Conservation (phyloP, 1,284 basidiomycete genomes). For the Xanthoconium separans region DNA sequence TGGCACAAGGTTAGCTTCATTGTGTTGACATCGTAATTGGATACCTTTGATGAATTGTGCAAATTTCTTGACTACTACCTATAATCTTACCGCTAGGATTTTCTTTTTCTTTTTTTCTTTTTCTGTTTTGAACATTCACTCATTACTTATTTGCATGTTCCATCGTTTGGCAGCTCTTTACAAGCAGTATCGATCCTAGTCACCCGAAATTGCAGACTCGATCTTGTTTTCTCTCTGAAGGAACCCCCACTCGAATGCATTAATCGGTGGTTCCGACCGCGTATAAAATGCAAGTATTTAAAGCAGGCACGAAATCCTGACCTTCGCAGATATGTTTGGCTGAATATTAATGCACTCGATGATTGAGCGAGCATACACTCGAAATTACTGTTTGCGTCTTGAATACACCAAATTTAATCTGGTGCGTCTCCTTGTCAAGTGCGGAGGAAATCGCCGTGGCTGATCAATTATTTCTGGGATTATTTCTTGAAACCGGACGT, state of each 20-base stretch:
- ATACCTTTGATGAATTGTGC: neutral
- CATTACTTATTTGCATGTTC: neutral
- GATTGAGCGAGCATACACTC: neutral
- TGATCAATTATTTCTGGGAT: neutral
- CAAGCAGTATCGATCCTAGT: neutral
- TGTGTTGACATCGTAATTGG: neutral
- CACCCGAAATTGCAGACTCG: neutral
- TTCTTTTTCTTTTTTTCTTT: neutral
- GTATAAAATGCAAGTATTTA: neutral
- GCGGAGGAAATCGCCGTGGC: neutral
- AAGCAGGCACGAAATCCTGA: neutral
- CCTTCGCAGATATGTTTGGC: neutral
- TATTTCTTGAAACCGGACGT: neutral
- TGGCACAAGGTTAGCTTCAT: neutral
- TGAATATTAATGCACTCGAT: neutral
- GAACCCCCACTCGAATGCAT: neutral
- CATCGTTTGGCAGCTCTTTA: neutral
- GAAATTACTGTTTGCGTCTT: neutral
- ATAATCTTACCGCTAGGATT: neutral
- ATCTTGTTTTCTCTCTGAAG: neutral
- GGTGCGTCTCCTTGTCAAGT: conserved; percentile 11
- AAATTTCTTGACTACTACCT: neutral
- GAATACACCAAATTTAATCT: neutral
- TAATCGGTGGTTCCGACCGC: conserved; percentile 12
- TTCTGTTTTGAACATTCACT: neutral